Base-by-base conservation (phyloP, 768 basidiomycete species). In the Podaxis carcinomalis region DNA sequence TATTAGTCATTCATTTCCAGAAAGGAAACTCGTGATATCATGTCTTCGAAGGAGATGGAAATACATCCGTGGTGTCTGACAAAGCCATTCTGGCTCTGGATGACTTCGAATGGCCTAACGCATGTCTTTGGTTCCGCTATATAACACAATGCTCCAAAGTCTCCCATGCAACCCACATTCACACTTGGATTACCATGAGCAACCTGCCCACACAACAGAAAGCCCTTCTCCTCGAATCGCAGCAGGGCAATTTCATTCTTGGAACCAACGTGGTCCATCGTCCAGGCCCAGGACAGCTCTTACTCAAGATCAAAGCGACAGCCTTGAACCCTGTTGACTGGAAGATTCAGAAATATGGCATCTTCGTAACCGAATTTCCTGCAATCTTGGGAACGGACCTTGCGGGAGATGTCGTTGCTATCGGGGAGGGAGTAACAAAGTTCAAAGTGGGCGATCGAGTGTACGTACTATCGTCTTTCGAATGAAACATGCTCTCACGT, bases 281-380 rank as follows among this genome's bases (percentile, higher is more conserved):
- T 19, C 82, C 83, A 4, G 77, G 78, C 10, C 74, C 78, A 3
- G 78, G 77, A 52, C 80, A 83, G 64, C 66, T 84, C 27, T 74
- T 84, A 47, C 68, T 84, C 66, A 77, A 77, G 67, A 68, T 83
- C 56, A 70, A 75, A 46, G 73, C 83, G 4, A 75, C 80, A 0
- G 77, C 79, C 2, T 68, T 84, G 51, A 84, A 85, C 62, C 84
- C 84, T 1, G 74, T 77, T 13, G 84, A 85, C 64, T 81, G 79
- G 69, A 83, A 82, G 64, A 75, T 82, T 11, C 79, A 78, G 42
- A 73, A 70, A 47, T 74, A 73, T 62, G 79, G 77, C 0, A 59
- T 73, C n/a, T 73, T 76, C 57, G 65, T 78, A 51, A 69, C 75
- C 23, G 63, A 71, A n/a, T 83, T 70, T 64, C 83, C 81, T 4